Conservation (phyloP, 1,284 basidiomycete genomes). For the Ustilago bromivora region DNA sequence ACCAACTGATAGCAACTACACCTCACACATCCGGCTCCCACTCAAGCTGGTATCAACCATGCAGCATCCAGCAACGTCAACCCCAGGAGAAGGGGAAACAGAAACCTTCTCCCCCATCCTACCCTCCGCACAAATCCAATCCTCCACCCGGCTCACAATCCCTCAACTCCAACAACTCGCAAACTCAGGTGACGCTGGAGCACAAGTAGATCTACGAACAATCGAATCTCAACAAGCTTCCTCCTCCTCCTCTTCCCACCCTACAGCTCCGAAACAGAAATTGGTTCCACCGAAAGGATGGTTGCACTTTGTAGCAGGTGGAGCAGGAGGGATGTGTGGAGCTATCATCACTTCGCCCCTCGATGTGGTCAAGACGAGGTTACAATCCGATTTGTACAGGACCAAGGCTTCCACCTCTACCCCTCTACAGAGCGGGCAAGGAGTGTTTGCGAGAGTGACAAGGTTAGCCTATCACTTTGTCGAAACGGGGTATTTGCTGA, state of each 20-base stretch:
- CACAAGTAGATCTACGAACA: conserved; percentile 39
- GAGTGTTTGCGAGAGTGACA: conserved; percentile 68
- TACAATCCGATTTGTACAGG: conserved; percentile 90
- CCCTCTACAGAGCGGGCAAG: conserved; percentile 14
- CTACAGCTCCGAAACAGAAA: conserved; percentile 11
- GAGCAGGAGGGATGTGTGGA: conserved; percentile 94
- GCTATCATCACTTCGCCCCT: conserved; percentile 96
- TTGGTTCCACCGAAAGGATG: conserved; percentile 65
- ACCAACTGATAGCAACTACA: neutral
- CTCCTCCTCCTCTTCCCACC: conserved; percentile 11
- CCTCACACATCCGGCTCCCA: neutral
- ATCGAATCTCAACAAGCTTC: conserved; percentile 24
- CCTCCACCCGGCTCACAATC: conserved; percentile 13
- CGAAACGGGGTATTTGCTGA: conserved; percentile 88
- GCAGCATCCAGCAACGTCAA: conserved; percentile 50
- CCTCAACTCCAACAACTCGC: conserved; percentile 28
- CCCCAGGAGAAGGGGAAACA: conserved; percentile 53
- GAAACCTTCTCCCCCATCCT: conserved; percentile 42
- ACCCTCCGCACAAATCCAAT: conserved; percentile 31
- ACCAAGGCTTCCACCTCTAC: conserved; percentile 65
- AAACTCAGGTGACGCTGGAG: conserved; percentile 34
- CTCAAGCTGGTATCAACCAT: conserved; percentile 13
- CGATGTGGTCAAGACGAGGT: conserved; percentile 96
- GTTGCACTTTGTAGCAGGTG: conserved; percentile 72
- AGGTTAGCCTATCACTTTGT: conserved; percentile 90